These are phyloP conservation scores for Didymella keratinophila DNA, from an alignment of 2,329 filamentous ascomycete genomes.

Conservation along the genomic window DNA sequence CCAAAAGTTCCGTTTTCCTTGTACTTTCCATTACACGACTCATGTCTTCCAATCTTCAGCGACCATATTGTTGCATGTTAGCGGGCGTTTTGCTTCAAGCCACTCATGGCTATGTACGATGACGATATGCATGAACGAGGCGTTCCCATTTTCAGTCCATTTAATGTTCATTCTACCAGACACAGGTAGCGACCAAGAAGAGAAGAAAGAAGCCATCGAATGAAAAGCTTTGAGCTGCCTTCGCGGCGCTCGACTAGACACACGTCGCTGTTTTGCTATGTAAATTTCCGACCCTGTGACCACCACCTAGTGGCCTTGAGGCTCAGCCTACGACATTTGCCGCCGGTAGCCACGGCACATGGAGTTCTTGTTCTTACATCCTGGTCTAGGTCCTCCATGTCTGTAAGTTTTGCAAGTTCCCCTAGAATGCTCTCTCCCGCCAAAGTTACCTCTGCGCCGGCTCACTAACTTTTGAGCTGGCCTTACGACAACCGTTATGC, in stretches of 20 bases:
- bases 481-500: background rate
- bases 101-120: slow-evolving; percentile 29
- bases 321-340: background rate
- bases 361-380: background rate
- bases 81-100: slow-evolving; percentile 33
- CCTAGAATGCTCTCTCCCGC: background rate
- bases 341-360: background rate
- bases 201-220: background rate
- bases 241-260: slow-evolving; percentile 2
- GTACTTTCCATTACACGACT: slow-evolving; percentile 2
- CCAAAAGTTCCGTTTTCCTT: slow-evolving; percentile 5
- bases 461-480: background rate
- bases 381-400: slow-evolving; percentile 1
- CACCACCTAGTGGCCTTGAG: slow-evolving; percentile 4
- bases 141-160: slow-evolving; percentile 22
- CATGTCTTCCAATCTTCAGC: slow-evolving; percentile 12
- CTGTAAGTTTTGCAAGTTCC: background rate
- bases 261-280: slow-evolving; percentile 14
- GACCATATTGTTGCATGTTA: slow-evolving; percentile 32
- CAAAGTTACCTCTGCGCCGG: slow-evolving; percentile 7
- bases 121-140: slow-evolving; percentile 37
- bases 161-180: slow-evolving; percentile 4
- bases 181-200: background rate
- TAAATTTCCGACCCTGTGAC: slow-evolving; percentile 6
- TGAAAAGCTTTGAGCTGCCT: slow-evolving; percentile 3